Evolutionary conservation across 352 stramenopile genomes (phyloP).

Genomic region (Elongisporangium undulatum): DNA sequence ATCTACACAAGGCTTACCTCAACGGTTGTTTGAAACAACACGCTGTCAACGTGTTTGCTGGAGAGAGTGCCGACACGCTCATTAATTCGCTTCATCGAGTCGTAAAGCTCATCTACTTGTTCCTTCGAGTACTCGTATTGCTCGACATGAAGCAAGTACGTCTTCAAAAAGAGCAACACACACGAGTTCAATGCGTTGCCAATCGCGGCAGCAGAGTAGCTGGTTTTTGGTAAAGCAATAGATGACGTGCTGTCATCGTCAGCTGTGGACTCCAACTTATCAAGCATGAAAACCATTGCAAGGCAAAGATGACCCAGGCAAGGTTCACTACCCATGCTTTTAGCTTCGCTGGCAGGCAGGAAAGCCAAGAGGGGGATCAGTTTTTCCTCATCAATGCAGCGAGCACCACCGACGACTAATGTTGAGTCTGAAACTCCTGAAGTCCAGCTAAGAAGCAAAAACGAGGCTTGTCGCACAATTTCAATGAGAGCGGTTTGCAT

Average conservation of each 20-base stretch:
- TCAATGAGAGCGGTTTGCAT: conserved; percentile 48
- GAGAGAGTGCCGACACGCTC: background rate
- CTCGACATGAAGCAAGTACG: conserved; percentile 47
- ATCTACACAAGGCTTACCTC: background rate
- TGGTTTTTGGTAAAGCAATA: background rate
- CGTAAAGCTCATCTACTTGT: conserved; percentile 23
- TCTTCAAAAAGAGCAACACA: conserved; percentile 63
- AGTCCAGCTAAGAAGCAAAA: conserved; percentile 57
- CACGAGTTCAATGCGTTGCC: conserved; percentile 43
- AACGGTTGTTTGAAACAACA: background rate
- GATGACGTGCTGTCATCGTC: conserved; percentile 1
- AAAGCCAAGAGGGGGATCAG: conserved; percentile 48
- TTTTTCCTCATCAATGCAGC: conserved; percentile 53
- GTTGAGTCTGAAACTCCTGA: conserved; percentile 22
- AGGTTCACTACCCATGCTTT: conserved; percentile 37
- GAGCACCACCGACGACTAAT: conserved; percentile 38
- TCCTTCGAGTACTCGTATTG: conserved; percentile 32
- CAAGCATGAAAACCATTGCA: conserved; percentile 61
- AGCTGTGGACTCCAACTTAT: conserved; percentile 27
- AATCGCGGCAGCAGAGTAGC: background rate
- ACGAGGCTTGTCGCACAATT: conserved; percentile 31
- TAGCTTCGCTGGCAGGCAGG: conserved; percentile 35
- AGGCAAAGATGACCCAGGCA: conserved; percentile 52
- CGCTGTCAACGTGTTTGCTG: background rate
- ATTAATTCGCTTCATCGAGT: background rate